Conservation (phyloP, 176 grass and related monocot species). For the Puccinellia tenuiflora region DNA sequence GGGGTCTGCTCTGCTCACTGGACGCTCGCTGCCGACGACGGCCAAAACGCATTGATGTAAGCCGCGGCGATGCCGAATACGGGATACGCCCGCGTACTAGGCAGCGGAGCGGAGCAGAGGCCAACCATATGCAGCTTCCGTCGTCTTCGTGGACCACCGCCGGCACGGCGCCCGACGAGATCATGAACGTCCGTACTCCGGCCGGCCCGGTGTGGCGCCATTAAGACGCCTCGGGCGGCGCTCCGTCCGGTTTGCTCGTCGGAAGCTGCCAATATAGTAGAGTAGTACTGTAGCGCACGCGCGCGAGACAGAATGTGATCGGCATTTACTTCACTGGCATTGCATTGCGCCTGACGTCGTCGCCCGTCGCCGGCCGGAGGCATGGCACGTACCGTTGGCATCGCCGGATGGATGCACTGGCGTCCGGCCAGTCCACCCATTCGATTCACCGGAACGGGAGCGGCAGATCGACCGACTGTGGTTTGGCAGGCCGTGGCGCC, state of each 20-base stretch:
- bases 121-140: not conserved
- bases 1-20: not conserved
- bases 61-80: not conserved
- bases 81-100: not conserved
- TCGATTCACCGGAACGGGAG: too few species aligned
- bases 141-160: not conserved
- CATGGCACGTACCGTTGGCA: not conserved
- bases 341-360: not conserved
- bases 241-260: constrained; percentile 16
- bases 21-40: not conserved
- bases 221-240: constrained; percentile 10
- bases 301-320: not conserved
- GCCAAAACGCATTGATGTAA: not conserved
- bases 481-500: too few species aligned
- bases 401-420: too few species aligned
- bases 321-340: not conserved
- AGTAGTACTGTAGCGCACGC: too few species aligned
- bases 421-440: too few species aligned
- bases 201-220: not conserved
- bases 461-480: too few species aligned
- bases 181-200: not conserved
- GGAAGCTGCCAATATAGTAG: constrained; percentile 6
- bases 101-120: not conserved
- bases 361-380: not conserved
- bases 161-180: not conserved